Conservation (phyloP, 441 rosid genomes). For the Pelargonium fulgidum region DNA sequence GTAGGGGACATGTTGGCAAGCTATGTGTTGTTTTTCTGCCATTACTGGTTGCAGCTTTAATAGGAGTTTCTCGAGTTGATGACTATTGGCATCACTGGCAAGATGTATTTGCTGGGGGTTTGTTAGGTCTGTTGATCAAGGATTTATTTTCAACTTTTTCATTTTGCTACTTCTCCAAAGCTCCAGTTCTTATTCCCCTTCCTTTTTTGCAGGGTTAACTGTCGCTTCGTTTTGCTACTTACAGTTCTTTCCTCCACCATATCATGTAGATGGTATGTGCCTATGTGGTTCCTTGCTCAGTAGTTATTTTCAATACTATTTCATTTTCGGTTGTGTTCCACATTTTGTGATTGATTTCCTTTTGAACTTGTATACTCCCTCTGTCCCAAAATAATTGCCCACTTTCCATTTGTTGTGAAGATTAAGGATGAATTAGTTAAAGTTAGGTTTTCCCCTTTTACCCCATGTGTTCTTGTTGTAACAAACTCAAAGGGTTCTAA, state of each 20-base stretch:
- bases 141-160: neutral
- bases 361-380: neutral
- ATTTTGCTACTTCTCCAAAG: neutral
- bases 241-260: conserved; percentile 72
- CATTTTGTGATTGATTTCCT: neutral
- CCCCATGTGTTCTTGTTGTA: no score
- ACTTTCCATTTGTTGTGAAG: no score
- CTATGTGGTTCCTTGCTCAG: neutral
- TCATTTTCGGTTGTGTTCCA: neutral
- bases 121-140: conserved; percentile 40
- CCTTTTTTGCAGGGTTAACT: conserved; percentile 41
- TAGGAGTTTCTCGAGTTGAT: conserved; percentile 82
- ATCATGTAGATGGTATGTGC: conserved; percentile 47
- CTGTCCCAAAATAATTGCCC: no score
- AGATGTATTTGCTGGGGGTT: conserved; percentile 83
- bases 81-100: conserved; percentile 99
- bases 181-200: neutral
- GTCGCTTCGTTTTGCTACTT: conserved; percentile 62
- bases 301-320: neutral
- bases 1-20: conserved; percentile 79
- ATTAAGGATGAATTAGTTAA: no score
- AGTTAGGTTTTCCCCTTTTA: no score
- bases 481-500: no score
- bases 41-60: conserved; percentile 59
- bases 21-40: conserved; percentile 67